Evolutionary conservation across 768 basidiomycete species (phyloP).

Genomic region (Gymnopilus dilepis): DNA sequence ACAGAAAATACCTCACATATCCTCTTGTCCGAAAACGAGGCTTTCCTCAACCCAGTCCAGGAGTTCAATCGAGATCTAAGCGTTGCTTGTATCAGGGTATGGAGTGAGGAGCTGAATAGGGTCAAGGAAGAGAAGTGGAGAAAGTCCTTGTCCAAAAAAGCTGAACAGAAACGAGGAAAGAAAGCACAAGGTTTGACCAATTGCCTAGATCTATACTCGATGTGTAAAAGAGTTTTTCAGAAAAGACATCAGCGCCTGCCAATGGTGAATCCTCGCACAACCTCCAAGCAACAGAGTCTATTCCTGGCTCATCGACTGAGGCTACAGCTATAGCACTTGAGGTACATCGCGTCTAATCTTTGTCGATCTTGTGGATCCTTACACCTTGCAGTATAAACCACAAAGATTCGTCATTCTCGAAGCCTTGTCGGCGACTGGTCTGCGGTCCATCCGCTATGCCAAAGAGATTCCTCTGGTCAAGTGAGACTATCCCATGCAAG

Average conservation of each 20-base stretch:
- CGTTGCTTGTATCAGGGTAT: conserved; percentile 87
- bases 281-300: not conserved
- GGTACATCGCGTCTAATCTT: not conserved
- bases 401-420: conserved; percentile 84
- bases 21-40: conserved; percentile 79
- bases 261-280: not conserved
- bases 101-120: conserved; percentile 77
- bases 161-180: conserved; percentile 23
- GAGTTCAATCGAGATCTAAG: conserved; percentile 97
- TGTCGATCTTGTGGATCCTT: not conserved
- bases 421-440: conserved; percentile 93
- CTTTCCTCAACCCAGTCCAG: conserved; percentile 96
- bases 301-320: not conserved
- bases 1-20: conserved; percentile 84
- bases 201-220: not conserved
- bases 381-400: conserved; percentile 49
- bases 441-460: conserved; percentile 95
- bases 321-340: not conserved
- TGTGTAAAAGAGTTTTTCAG: not conserved
- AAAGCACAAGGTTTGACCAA: conserved; percentile 29
- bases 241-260: not conserved
- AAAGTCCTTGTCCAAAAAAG: conserved; percentile 54
- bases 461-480: conserved; percentile 93
- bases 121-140: conserved; percentile 68
- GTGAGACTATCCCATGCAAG: conserved; percentile 47